Conservation (phyloP, 164 flowering plant species). For the Dillenia turbinata region DNA sequence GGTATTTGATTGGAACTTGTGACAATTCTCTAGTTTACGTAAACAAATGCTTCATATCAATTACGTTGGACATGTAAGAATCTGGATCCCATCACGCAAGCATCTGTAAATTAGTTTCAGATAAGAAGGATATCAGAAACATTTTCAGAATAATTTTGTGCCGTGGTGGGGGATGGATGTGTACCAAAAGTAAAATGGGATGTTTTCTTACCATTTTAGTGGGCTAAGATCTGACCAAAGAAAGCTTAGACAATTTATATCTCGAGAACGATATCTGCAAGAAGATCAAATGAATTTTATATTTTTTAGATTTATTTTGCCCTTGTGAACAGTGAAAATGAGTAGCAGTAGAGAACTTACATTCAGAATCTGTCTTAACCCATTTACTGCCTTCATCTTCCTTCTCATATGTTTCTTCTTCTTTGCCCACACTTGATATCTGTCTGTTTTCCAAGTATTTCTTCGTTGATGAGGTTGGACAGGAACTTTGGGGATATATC, state of each 20-base stretch:
- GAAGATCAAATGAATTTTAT: conserved; percentile 6
- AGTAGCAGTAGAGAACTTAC: conserved; percentile 32
- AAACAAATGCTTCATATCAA: too few species aligned
- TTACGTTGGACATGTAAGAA: too few species aligned
- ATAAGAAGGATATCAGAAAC: too few species aligned
- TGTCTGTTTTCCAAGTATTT: conserved; percentile 43
- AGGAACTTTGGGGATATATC: conserved; percentile 44
- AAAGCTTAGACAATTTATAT: conserved; percentile 30
- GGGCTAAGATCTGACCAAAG: background rate
- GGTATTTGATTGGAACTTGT: too few species aligned
- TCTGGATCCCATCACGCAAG: too few species aligned
- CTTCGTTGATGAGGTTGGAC: conserved; percentile 33
- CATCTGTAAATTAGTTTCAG: too few species aligned
- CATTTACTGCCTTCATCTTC: conserved; percentile 48
- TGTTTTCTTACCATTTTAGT: conserved; percentile 7
- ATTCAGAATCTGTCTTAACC: conserved; percentile 92
- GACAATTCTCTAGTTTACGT: too few species aligned
- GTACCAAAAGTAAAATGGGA: too few species aligned
- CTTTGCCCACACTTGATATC: conserved; percentile 13
- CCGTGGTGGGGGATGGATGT: too few species aligned
- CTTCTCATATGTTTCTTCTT: conserved; percentile 29
- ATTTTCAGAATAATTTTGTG: too few species aligned
- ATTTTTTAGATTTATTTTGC: background rate
- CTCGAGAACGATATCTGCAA: conserved; percentile 78
- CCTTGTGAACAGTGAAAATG: background rate